Evolutionary conservation across 176 grass and related monocot genomes (phyloP).

Genomic region (Elaeis guineensis): DNA sequence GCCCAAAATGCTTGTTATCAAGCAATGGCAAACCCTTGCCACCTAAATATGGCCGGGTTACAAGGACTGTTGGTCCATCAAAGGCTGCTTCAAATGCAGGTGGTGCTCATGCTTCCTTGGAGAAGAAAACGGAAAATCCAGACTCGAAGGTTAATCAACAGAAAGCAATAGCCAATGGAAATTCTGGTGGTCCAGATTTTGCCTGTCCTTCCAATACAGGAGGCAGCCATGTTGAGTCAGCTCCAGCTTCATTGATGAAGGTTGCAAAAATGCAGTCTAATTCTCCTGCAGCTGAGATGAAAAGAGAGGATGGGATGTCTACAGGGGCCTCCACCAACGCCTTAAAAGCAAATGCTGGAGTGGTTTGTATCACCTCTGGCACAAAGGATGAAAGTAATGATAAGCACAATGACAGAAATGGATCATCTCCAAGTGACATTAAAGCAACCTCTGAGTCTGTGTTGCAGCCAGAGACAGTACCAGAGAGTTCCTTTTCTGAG

Average conservation of each 20-base stretch:
- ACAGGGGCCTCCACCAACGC: conserved; percentile 19
- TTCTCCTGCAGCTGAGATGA: conserved; percentile 12
- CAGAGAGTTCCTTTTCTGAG: neutral
- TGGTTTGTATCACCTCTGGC: conserved; percentile 17
- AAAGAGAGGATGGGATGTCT: conserved; percentile 18
- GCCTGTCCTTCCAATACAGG: conserved; percentile 14
- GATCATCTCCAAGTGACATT: conserved; percentile 12
- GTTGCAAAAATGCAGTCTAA: conserved; percentile 20
- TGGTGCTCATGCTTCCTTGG: conserved; percentile 25
- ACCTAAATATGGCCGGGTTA: conserved; percentile 98
- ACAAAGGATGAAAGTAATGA: conserved; percentile 4
- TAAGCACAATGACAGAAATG: conserved; percentile 23
- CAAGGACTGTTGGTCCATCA: conserved; percentile 48
- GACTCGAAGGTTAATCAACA: conserved; percentile 34
- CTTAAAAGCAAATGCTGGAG: conserved; percentile 18
- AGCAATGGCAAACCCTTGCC: conserved; percentile 86
- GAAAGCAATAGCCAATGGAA: conserved; percentile 51
- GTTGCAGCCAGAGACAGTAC: conserved; percentile 24
- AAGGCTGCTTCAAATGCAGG: conserved; percentile 41
- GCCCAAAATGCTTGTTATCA: conserved; percentile 56
- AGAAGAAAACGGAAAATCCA: conserved; percentile 26
- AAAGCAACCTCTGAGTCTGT: conserved; percentile 22
- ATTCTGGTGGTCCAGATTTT: conserved; percentile 27
- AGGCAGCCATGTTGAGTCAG: conserved; percentile 22
- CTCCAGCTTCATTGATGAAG: conserved; percentile 20